These are phyloP conservation scores for Escovopsis sp. DNA, from an alignment of 2,329 filamentous ascomycete genomes.

Conservation along the genomic window DNA sequence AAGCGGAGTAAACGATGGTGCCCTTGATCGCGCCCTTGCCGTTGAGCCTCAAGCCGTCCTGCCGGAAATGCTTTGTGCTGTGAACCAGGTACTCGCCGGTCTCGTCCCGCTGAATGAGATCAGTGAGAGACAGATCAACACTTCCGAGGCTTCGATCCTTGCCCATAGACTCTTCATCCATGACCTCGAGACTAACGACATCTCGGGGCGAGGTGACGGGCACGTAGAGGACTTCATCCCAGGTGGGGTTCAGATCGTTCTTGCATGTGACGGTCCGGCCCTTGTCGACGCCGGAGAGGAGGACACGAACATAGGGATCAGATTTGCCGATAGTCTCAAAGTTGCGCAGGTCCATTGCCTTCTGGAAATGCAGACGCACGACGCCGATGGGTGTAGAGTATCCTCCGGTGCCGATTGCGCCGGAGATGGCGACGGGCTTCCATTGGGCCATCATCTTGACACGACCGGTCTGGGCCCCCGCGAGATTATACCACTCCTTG, in stretches of 20 bases:
- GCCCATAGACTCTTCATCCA: slow-evolving; percentile 88
- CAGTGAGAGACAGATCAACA: slow-evolving; percentile 59
- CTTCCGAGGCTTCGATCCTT: slow-evolving; percentile 80
- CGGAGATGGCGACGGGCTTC: slow-evolving; percentile 84
- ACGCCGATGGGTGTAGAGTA: slow-evolving; percentile 92
- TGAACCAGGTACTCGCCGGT: slow-evolving; percentile 68
- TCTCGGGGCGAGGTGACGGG: slow-evolving; percentile 78
- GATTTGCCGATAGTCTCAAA: slow-evolving; percentile 94
- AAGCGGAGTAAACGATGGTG: slow-evolving; percentile 61
- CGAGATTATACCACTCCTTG: slow-evolving; percentile 89
- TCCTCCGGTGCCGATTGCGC: slow-evolving; percentile 66
- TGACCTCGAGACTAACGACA: slow-evolving; percentile 77
- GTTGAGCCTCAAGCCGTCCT: slow-evolving; percentile 58
- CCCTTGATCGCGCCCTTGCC: slow-evolving; percentile 66
- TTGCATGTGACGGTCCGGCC: slow-evolving; percentile 88
- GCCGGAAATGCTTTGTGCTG: slow-evolving; percentile 55
- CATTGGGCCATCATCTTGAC: slow-evolving; percentile 86
- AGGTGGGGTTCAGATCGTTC: slow-evolving; percentile 90
- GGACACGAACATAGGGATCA: slow-evolving; percentile 79
- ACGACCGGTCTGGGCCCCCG: slow-evolving; percentile 66
- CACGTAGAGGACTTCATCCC: slow-evolving; percentile 90
- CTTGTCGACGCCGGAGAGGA: slow-evolving; percentile 83
- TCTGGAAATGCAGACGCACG: slow-evolving; percentile 83
- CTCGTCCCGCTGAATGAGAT: slow-evolving; percentile 67
- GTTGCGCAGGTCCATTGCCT: slow-evolving; percentile 71